Evolutionary conservation across 495 filamentous ascomycete species (phyloP), one percentile per base, ranked within the genome.

Genomic region (Aspergillus conjunctus): DNA sequence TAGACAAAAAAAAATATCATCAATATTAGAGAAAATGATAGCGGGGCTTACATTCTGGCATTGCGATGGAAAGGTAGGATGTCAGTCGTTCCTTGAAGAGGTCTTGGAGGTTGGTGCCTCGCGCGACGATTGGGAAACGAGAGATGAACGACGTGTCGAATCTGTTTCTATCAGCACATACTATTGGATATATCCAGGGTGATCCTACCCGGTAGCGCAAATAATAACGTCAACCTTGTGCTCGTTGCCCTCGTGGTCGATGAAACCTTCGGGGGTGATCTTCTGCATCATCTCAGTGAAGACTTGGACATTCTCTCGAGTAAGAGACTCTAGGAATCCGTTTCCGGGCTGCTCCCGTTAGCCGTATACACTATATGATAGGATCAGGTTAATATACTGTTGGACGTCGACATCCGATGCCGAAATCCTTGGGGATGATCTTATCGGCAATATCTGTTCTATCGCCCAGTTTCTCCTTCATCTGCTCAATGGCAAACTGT

Each of bases 331-430:
- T 17, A 55, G 52, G 34, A 43, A 55, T 7, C 52, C 34, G 11
- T 41, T 43, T 11, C 52, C 52, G 0, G 52, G 52, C 52, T 37
- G 34, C n/a, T n/a, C n/a, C n/a, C n/a, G n/a, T n/a, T n/a, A n/a
- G n/a, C n/a, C n/a, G n/a, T n/a, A n/a, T n/a, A n/a, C n/a, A n/a
- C n/a, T n/a, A n/a, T n/a, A n/a, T n/a, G n/a, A n/a, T n/a, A n/a
- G n/a, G n/a, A n/a, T 37, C 9, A 1, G 34, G 3, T 14, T 37
- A 14, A 37, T 14, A 1, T 37, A 37, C 34, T 3, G 52, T 55
- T 1, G 52, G 52, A 6, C 52, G 17, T 2, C 52, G 52, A 44
- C 52, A 55, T 2, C 52, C 52, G 5, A 55, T 34, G 3, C 33
- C 33, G 7, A 22, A 55, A 26, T 41, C 22, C 3, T 32, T 22